Evolutionary conservation across 352 stramenopile genomes (phyloP).

Genomic region (Phytophthora fragariae): DNA sequence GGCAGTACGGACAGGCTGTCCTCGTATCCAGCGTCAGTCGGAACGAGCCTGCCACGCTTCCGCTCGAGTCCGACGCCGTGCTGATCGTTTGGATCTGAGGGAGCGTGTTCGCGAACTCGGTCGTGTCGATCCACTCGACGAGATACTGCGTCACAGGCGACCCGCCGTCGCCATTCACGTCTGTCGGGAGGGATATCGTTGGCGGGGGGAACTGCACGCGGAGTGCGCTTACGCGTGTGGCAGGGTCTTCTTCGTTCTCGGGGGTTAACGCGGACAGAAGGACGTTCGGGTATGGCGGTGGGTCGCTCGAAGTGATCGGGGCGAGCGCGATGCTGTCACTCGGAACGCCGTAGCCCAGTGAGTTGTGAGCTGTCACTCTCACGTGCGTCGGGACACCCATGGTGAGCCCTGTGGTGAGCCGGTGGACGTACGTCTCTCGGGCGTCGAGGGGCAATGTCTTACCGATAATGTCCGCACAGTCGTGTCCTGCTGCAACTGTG

Average conservation of each 20-base stretch:
- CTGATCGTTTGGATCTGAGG: conserved; percentile 72
- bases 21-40: conserved; percentile 89
- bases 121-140: conserved; percentile 92
- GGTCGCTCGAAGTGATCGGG: conserved; percentile 90
- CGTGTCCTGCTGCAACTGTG: conserved; percentile 49
- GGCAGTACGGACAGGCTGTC: conserved; percentile 73
- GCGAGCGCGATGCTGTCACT: conserved; percentile 78
- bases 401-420: conserved; percentile 73
- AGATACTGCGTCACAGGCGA: conserved; percentile 89
- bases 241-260: conserved; percentile 50
- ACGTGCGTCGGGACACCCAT: conserved; percentile 93
- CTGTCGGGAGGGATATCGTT: conserved; percentile 48
- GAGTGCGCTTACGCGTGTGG: conserved; percentile 79
- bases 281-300: conserved; percentile 79
- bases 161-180: conserved; percentile 89
- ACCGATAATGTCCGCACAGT: conserved; percentile 53
- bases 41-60: conserved; percentile 71
- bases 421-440: conserved; percentile 71
- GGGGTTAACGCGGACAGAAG: conserved; percentile 52
- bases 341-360: conserved; percentile 86
- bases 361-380: conserved; percentile 92
- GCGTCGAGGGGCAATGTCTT: conserved; percentile 57
- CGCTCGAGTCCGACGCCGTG: conserved; percentile 46
- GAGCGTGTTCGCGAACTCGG: conserved; percentile 71
- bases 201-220: conserved; percentile 86